Conservation (phyloP, 2,329 filamentous ascomycete species). For the Sarocladium brachiariae region DNA sequence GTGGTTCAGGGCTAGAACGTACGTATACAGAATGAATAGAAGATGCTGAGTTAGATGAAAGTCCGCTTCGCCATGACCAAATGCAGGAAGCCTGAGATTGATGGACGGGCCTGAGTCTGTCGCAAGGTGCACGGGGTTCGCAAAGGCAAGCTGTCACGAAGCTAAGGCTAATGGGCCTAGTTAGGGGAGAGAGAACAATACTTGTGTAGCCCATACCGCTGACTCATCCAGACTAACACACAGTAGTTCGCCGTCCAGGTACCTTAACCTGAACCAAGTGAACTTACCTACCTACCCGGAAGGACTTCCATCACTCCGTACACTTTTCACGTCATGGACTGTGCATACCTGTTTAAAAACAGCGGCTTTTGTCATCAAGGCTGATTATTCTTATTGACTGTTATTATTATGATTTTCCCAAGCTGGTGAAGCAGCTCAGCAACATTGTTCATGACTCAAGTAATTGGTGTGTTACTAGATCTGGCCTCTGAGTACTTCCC, state of each 20-base stretch:
- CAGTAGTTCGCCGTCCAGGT: no score
- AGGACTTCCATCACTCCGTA: not conserved
- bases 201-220: not conserved
- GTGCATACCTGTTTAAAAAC: no score
- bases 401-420: no score
- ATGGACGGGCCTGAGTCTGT: not conserved
- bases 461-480: no score
- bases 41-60: conserved; percentile 12
- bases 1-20: not conserved
- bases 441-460: no score
- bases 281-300: not conserved
- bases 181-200: not conserved
- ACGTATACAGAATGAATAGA: conserved; percentile 15
- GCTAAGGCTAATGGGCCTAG: not conserved
- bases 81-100: conserved; percentile 2
- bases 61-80: conserved; percentile 16
- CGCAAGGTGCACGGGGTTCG: conserved; percentile 3
- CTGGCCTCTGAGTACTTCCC: no score
- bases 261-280: not conserved
- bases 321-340: no score
- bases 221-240: conserved; percentile 2
- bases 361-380: no score
- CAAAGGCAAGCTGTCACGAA: conserved; percentile 10
- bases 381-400: no score
- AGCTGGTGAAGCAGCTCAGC: no score